A percentile compares a stretch with the other conserved stretches of the same genome.
Evolutionary conservation across 345 rosid species (phyloP).

Genomic region (Turritis glabra): DNA sequence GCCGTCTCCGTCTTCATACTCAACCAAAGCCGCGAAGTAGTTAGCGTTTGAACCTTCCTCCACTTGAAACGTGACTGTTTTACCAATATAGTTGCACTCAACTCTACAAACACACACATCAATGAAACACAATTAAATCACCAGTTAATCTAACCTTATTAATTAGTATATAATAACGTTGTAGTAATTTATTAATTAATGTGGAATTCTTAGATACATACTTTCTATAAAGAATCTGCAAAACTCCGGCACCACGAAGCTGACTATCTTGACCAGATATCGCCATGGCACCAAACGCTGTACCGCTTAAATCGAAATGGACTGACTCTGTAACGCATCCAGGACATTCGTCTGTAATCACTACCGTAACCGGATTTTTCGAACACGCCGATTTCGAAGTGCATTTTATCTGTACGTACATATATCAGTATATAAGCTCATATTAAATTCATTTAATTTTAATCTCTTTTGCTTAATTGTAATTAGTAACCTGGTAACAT

Average conservation of each 20-base stretch:
- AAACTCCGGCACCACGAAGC: conserved; percentile 54
- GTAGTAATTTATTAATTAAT: no score
- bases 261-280: conserved; percentile 48
- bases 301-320: conserved; percentile 75
- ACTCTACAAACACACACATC: conserved; percentile 44
- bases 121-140: background rate
- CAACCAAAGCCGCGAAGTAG: conserved; percentile 53
- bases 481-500: conserved; percentile 63
- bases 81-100: conserved; percentile 50
- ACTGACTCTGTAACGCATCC: conserved; percentile 49
- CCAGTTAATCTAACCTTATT: background rate
- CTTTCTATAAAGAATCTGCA: conserved; percentile 60
- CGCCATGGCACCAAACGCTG: conserved; percentile 79
- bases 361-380: conserved; percentile 50
- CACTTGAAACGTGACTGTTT: conserved; percentile 45
- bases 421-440: background rate
- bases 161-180: no score
- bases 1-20: conserved; percentile 57
- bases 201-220: conserved; percentile 27
- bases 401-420: conserved; percentile 60
- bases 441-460: background rate
- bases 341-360: conserved; percentile 65
- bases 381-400: conserved; percentile 56
- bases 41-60: conserved; percentile 55
- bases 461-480: background rate